Percentiles rank a stretch among this genome's conserved stretches.
phyloP scores from a whole-genome alignment of 495 filamentous ascomycete genomes.

The Hyphodiscus hymeniophilus region DNA sequence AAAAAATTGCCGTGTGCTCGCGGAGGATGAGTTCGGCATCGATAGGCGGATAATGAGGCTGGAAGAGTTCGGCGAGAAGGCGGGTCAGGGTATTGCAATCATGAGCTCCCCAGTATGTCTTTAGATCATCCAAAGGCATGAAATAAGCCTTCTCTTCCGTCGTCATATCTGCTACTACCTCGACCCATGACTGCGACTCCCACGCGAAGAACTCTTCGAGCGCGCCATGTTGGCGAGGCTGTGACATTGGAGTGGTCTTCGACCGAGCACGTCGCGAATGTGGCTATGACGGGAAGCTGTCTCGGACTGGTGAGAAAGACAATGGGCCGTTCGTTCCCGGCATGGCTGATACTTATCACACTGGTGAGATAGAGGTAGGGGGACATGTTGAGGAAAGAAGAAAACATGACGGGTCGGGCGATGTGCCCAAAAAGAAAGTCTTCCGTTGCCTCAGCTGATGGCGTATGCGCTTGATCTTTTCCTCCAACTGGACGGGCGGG shows the following conservation, averaged over 20 bases:
- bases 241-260: slow-evolving; percentile 10
- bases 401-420: no score
- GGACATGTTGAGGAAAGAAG: no score
- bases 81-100: slow-evolving; percentile 5
- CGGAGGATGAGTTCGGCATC: slow-evolving; percentile 9
- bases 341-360: no score
- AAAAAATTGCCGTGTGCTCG: slow-evolving; percentile 7
- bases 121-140: slow-evolving; percentile 15
- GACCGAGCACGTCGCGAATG: background rate
- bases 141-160: slow-evolving; percentile 12
- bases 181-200: slow-evolving; percentile 13
- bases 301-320: no score
- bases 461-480: no score
- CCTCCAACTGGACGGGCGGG: no score
- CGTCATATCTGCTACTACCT: slow-evolving; percentile 8
- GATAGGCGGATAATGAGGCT: slow-evolving; percentile 9
- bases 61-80: slow-evolving; percentile 15
- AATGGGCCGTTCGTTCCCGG: no score
- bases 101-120: slow-evolving; percentile 11
- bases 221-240: slow-evolving; percentile 6
- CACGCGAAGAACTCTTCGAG: slow-evolving; percentile 14
- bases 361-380: no score
- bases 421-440: no score
- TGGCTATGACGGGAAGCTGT: no score
- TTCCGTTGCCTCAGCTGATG: no score